Evolutionary conservation across 2,329 filamentous ascomycete species (phyloP).

Genomic region (Cercospora janseana): DNA sequence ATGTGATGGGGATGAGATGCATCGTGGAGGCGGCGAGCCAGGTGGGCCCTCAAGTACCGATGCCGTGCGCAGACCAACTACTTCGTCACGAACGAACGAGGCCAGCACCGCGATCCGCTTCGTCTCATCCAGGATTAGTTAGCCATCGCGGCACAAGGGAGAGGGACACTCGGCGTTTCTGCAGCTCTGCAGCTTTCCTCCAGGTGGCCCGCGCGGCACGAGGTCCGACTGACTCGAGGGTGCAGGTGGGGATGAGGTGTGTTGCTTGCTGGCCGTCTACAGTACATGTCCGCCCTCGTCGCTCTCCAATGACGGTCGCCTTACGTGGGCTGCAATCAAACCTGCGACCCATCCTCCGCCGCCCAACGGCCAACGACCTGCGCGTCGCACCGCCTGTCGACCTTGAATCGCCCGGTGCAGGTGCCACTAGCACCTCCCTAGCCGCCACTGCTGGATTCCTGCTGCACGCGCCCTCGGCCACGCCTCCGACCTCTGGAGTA

Average conservation of each 20-base stretch:
- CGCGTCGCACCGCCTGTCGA: background rate
- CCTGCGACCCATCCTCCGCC: constrained; percentile 3
- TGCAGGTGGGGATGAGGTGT: too few relatives aligned
- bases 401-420: constrained; percentile 3
- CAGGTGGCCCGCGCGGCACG: background rate
- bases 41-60: background rate
- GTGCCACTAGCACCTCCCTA: background rate
- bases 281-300: background rate
- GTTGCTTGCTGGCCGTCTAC: too few relatives aligned
- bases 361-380: background rate
- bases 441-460: background rate
- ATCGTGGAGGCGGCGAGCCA: too few relatives aligned
- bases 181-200: constrained; percentile 3
- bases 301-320: background rate
- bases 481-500: background rate
- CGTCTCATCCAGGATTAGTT: background rate
- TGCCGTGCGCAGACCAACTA: background rate
- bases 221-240: background rate
- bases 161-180: background rate
- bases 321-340: background rate
- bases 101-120: too few relatives aligned
- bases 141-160: background rate
- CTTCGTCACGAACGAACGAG: too few relatives aligned
- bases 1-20: too few relatives aligned
- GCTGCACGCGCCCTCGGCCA: background rate